Evolutionary conservation across 1,139 yeast genomes (phyloP), one percentile per base, ranked within the genome.

Genomic region (Lodderomyces orthopsilosis): DNA sequence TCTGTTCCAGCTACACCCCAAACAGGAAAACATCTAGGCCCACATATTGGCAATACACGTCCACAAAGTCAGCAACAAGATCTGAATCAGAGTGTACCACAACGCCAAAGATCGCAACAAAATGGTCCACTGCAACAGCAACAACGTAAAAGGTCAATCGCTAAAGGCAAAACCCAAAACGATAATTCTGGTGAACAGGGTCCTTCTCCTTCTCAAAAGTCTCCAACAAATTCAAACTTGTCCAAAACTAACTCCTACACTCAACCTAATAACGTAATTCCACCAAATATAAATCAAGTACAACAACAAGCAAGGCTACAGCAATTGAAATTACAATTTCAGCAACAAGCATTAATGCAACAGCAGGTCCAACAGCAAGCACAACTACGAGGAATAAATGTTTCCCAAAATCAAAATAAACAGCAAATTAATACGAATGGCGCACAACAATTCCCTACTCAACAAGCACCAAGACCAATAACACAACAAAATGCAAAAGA

Each of bases 301-400:
- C 49, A 49, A 22, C 47, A 44, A 18, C 54, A 51, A 33, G 48
- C 51, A 30, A 43, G 53, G 19, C 44, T 54, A 34, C 61, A 55
- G 42, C 63, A 49, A 45, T 46, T 52, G 43, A 47, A 50, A 38
- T 24, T 46, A 21, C 55, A 52, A 32, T 48, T 46, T 24, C 53
- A 51, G 35, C 53, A 50, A 34, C 54, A 51, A 35, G 43, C 42
- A 38, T 37, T 33, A 35, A 33, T 30, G 27, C 52, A 46, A 35
- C 47, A 42, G 17, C 49, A 43, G 33, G 42, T 34, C 15, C 51
- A 45, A 38, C 38, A 23, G 23, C 53, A 30, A 30, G 34, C 34
- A 15, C 34, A 30, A 34, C 26, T 30, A 30, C 34, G 34, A 10
- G 34, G 34, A 15, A 15, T 30, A 8, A 30, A 30, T 30, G 34